Evolutionary conservation across 352 stramenopile species (phyloP).

Genomic region (Globisporangium paddicum): DNA sequence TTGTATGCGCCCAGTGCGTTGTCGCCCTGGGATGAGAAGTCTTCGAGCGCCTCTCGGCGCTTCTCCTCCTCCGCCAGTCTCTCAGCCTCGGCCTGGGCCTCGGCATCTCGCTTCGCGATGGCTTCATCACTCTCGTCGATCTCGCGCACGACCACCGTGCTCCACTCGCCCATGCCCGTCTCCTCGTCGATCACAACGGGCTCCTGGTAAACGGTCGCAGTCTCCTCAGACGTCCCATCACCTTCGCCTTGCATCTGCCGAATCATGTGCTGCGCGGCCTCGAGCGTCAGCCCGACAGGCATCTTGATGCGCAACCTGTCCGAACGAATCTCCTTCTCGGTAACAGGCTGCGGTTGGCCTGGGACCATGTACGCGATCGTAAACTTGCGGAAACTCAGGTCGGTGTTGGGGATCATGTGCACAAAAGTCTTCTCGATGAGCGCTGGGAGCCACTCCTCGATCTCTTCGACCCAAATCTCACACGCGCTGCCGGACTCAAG

Average conservation of each 20-base stretch:
- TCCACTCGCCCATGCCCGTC: slow-evolving; percentile 82
- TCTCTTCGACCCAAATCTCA: slow-evolving; percentile 77
- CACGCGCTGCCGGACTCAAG: slow-evolving; percentile 65
- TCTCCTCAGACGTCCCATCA: slow-evolving; percentile 16
- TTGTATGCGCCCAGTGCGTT: slow-evolving; percentile 79
- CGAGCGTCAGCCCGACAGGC: slow-evolving; percentile 53
- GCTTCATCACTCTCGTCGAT: slow-evolving; percentile 74
- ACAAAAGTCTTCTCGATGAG: slow-evolving; percentile 60
- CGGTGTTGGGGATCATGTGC: slow-evolving; percentile 64
- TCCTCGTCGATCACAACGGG: slow-evolving; percentile 50
- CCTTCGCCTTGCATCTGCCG: slow-evolving; percentile 28
- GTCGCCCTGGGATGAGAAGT: slow-evolving; percentile 61
- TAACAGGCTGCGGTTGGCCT: slow-evolving; percentile 27
- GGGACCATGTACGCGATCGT: slow-evolving; percentile 65
- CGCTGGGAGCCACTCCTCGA: slow-evolving; percentile 71
- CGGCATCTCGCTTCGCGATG: slow-evolving; percentile 39
- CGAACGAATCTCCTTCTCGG: slow-evolving; percentile 40
- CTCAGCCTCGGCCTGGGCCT: slow-evolving; percentile 35
- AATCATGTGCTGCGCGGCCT: slow-evolving; percentile 62
- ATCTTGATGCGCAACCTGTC: slow-evolving; percentile 70
- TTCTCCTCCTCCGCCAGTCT: slow-evolving; percentile 45
- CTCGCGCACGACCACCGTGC: slow-evolving; percentile 60
- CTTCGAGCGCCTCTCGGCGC: slow-evolving; percentile 51
- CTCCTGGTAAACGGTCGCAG: slow-evolving; percentile 2
- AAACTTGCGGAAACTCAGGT: slow-evolving; percentile 51